Base-by-base conservation (phyloP, 164 flowering plant genomes). In the Cinnamomum chago region DNA sequence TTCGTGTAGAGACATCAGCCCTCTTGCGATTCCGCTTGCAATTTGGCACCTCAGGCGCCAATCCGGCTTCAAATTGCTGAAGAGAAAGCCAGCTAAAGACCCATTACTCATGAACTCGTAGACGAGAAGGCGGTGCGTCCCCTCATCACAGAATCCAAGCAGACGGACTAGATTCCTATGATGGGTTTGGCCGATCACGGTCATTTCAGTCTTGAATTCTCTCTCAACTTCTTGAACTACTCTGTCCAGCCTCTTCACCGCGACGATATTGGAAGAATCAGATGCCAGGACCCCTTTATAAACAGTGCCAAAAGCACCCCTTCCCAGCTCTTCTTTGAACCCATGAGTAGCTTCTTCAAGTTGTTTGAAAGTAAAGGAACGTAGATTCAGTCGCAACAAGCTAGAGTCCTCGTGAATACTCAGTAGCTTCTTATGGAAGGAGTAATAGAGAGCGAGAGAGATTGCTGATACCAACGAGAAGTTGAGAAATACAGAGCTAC, bases 281-380 rank as follows among this genome's bases (percentile, higher is more conserved):
- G 10, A 47, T 0, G 58, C 24, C 15, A 77, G 20, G 15, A 28
- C 30, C 14, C 81, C 81, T 78, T 73, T 75, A 58, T 78, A 76
- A 25, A 80, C 76, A 2, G 72, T 69, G 2, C 77, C 73, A 62
- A 70, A 77, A 28, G 82, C 62, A 18, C 75, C 77, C 6, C 23
- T 58, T 2, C 77, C 77, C 3, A 77, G 13, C 62, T 70, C 70
- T 47, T 80, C 77, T 25, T 62, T 71, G 72, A 74, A 80, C 1
- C 75, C 70, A 18, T 71, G 33, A 5, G 82, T 77, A 10, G 80
- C 80, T 62, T 80, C 75, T 67, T 74, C 72, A 0, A 80, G 72
- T 18, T 74, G 77, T 67, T 77, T 67, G 73, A 70, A 80, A 66
- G 72, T 80, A 35, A 80, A 80, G 1, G 60, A 35, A 1, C 23